Conservation (phyloP, 352 stramenopile species). For the Pythium plurisporium region DNA sequence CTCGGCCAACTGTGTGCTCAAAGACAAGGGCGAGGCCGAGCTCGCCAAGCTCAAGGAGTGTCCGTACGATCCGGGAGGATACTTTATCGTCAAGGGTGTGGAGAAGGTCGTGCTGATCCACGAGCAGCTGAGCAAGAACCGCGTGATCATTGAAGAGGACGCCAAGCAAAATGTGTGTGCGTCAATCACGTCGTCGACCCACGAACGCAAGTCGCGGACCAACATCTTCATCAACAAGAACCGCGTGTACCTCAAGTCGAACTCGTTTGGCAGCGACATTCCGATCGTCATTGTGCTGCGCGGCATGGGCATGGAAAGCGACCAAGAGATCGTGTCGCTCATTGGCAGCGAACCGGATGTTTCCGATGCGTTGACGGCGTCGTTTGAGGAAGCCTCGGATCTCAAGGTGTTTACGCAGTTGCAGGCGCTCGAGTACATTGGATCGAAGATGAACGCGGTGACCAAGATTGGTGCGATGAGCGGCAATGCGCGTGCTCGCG, state of each 20-base stretch:
- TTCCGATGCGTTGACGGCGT: constrained; percentile 96
- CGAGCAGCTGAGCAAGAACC: constrained; percentile 99
- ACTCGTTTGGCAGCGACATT: constrained; percentile 95
- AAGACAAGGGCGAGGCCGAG: constrained; percentile 90
- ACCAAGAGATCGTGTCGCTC: constrained; percentile 99
- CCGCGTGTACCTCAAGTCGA: constrained; percentile 97
- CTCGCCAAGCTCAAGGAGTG: constrained; percentile 96
- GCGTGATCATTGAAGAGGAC: constrained; percentile 99
- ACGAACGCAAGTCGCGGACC: constrained; percentile 96
- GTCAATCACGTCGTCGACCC: constrained; percentile 97
- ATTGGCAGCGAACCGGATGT: constrained; percentile 98
- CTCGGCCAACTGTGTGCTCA: constrained; percentile 95
- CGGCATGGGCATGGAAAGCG: constrained; percentile 93
- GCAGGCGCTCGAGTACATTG: constrained; percentile 96
- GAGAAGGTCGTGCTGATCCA: constrained; percentile 99
- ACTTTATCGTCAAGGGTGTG: constrained; percentile 99
- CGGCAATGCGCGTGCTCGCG: constrained; percentile 32
- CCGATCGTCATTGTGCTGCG: constrained; percentile 99
- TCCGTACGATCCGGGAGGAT: constrained; percentile 99
- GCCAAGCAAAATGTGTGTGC: constrained; percentile 88
- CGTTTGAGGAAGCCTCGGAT: constrained; percentile 96
- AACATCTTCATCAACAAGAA: constrained; percentile 98
- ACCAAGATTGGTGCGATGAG: constrained; percentile 53
- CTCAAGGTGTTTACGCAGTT: constrained; percentile 95
- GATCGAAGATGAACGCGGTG: constrained; percentile 91